Base-by-base conservation (phyloP, 768 basidiomycete genomes). In the Austroboletus eburneus region DNA sequence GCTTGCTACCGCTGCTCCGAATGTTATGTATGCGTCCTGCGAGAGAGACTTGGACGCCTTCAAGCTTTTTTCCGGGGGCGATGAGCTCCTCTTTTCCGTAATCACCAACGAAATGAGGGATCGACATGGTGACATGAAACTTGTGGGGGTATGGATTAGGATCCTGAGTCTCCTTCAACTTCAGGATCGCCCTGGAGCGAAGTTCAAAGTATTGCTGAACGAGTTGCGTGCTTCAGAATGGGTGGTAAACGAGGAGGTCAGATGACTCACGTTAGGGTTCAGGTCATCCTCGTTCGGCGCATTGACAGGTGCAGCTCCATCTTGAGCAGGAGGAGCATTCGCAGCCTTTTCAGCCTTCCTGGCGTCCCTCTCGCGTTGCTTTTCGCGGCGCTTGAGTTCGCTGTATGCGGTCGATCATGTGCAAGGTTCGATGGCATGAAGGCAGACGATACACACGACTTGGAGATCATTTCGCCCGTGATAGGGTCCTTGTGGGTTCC, bases 131-230 rank as follows among this genome's bases (percentile, higher is more conserved):
- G 18, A 97, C 94, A 56, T 95, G 68, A 72, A 99, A 99, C 81
- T 99, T 99, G 84, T 99, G 96, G 7, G 96, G 96, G 73, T 98
- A 99, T 2, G 96, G 96, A 65, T 94, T 88, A 2, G 94, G 95
- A 7, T 78, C 68, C 65, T 87, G 86, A 23, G 88, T 87, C 62
- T 84, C 76, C 68, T 90, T 86, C 52, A 99, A 80, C 56, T 83
- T 80, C 52, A 83, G 79, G 58, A 99, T 92, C 57, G 89, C 83
- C 39, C 91, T 82, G 23, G 87, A 91, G 56, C 96, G 87, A 56
- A 92, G 72, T 62, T 97, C 93, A 63, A 86, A 95, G 76, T 97
- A 99, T 91, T 95, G 91, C 94, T 99, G 56, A 14, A 24, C 20
- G 17, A 32, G 22, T 24, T 9, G 8, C 14, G 3, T 17, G 22